Conservation (phyloP, 257 asterid genomes). For the Misopates orontium region DNA sequence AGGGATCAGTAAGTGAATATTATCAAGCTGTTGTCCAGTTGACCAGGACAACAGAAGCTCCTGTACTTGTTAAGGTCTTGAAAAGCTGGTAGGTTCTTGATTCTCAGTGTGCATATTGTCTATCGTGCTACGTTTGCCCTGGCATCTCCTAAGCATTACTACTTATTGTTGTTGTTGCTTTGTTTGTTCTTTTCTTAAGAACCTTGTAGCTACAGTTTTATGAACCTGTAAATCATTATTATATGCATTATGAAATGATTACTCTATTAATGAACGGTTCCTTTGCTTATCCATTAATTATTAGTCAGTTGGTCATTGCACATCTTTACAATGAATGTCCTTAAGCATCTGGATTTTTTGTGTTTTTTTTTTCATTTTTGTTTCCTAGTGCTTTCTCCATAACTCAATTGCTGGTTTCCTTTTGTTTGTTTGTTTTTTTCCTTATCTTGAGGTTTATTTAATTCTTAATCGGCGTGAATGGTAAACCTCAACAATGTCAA, state of each 20-base stretch:
- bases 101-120: not conserved
- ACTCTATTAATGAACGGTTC: not conserved
- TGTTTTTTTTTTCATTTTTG: not conserved
- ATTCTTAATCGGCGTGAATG: too few relatives aligned
- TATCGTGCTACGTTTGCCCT: too few relatives aligned
- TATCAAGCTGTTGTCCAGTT: not conserved
- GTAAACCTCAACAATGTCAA: too few relatives aligned
- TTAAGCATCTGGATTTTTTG: not conserved
- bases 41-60: not conserved
- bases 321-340: too few relatives aligned
- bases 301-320: too few relatives aligned
- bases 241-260: constrained; percentile 4
- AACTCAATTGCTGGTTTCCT: too few relatives aligned
- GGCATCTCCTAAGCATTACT: not conserved
- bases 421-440: too few relatives aligned
- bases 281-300: not conserved
- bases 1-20: not conserved
- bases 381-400: too few relatives aligned
- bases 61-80: not conserved
- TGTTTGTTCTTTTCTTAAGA: constrained; percentile 11
- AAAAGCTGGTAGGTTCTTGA: too few relatives aligned
- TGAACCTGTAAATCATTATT: constrained; percentile 2
- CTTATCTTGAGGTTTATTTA: too few relatives aligned
- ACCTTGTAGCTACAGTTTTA: not conserved
- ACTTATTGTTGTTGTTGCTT: constrained; percentile 15